phyloP scores from a whole-genome alignment of 1,284 basidiomycete species.

The Rhodotorula mucilaginosa region DNA sequence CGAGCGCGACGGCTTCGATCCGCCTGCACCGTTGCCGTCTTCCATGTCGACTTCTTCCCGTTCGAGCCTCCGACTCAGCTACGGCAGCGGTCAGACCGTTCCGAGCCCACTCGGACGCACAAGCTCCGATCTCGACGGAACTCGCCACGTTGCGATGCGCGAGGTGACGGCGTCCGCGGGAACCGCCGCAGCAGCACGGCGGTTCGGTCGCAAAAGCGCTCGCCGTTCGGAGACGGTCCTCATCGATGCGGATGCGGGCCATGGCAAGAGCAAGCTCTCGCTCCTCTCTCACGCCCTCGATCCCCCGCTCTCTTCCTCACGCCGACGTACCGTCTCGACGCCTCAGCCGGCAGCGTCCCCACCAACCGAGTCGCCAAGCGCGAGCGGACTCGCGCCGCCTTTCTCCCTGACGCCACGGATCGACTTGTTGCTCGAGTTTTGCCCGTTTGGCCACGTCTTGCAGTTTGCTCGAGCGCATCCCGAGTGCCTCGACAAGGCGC shows the following conservation, averaged over 20 bases:
- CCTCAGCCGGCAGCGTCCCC: background rate
- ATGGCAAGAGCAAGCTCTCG: constrained; percentile 6
- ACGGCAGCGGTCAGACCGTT: background rate
- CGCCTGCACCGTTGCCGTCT: background rate
- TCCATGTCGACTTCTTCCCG: background rate
- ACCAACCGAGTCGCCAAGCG: constrained; percentile 9
- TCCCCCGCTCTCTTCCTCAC: constrained; percentile 17
- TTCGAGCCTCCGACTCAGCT: background rate
- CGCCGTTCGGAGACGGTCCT: constrained; percentile 7
- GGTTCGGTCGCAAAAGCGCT: background rate
- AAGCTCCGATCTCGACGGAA: background rate
- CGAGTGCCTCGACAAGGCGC: constrained; percentile 44
- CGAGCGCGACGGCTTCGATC: constrained; percentile 36
- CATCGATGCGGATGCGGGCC: background rate
- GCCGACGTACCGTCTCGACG: constrained; percentile 9
- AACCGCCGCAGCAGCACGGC: background rate
- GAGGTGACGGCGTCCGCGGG: no score
- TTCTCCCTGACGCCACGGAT: constrained; percentile 38
- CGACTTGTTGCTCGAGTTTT: constrained; percentile 51
- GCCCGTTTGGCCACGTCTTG: constrained; percentile 50
- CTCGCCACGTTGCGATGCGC: no score
- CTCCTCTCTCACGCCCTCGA: constrained; percentile 20
- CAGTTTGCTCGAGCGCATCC: constrained; percentile 49
- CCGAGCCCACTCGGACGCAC: background rate
- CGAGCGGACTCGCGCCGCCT: constrained; percentile 2